phyloP scores from a whole-genome alignment of 306 rosid species.

The Malus sieversii region DNA sequence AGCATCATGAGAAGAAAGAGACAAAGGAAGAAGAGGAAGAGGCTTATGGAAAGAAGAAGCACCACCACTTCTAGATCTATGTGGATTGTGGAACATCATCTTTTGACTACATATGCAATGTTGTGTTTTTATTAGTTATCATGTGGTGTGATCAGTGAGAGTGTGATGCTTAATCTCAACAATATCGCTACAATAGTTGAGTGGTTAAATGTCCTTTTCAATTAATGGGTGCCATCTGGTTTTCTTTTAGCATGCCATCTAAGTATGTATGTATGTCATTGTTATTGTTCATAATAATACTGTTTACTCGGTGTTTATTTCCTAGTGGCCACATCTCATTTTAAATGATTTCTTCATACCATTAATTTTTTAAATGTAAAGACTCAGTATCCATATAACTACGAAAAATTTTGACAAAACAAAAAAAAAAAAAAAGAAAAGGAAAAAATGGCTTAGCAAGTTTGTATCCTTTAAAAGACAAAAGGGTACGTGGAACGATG shows the following conservation, averaged over 20 bases:
- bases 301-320: background rate
- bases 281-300: background rate
- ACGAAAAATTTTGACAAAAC: too few species aligned
- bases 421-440: too few species aligned
- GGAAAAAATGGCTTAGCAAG: too few species aligned
- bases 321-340: background rate
- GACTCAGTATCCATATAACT: too few species aligned
- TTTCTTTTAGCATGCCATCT: background rate
- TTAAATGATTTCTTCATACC: background rate
- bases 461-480: too few species aligned
- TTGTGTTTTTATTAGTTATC: too few species aligned
- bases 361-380: background rate
- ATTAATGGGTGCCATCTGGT: background rate
- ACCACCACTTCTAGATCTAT: slow-evolving; percentile 39
- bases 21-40: slow-evolving; percentile 48
- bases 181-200: background rate
- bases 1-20: slow-evolving; percentile 64
- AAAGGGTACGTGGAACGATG: too few species aligned
- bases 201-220: background rate
- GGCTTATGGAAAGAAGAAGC: slow-evolving; percentile 58
- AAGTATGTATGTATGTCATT: background rate
- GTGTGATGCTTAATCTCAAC: background rate
- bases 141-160: too few species aligned
- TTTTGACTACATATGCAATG: too few species aligned
- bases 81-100: too few species aligned